phyloP scores from a whole-genome alignment of 306 rosid species.

The Trichosanthes cucumerina region DNA sequence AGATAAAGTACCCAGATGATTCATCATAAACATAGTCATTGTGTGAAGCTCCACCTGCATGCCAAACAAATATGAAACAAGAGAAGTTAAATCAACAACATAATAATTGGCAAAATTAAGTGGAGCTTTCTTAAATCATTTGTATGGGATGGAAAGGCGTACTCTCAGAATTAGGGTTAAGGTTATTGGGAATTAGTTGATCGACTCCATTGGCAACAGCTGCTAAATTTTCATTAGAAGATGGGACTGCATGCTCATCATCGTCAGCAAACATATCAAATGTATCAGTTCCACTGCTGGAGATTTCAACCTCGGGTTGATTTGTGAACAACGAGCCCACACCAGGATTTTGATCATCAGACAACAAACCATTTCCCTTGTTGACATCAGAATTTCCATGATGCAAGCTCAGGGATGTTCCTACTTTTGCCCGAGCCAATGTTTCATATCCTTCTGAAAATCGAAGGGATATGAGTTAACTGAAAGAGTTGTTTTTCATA shows the following conservation, averaged over 20 bases:
- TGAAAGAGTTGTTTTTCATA: not conserved
- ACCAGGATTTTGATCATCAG: conserved; percentile 28
- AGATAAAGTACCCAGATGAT: conserved; percentile 44
- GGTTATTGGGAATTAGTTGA: conserved; percentile 18
- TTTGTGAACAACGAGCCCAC: conserved; percentile 23
- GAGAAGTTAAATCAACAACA: conserved; percentile 2
- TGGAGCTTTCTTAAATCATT: not conserved
- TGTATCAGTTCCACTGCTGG: conserved; percentile 35
- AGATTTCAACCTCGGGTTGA: conserved; percentile 26
- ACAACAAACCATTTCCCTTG: conserved; percentile 24
- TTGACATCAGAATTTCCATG: conserved; percentile 27
- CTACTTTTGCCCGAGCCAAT: conserved; percentile 44
- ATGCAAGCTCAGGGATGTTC: conserved; percentile 27
- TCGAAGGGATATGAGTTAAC: conserved; percentile 5
- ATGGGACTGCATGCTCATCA: conserved; percentile 36
- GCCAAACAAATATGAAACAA: conserved; percentile 10
- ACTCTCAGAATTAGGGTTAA: conserved; percentile 32
- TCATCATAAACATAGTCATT: conserved; percentile 55
- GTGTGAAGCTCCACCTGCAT: conserved; percentile 37
- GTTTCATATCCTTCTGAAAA: conserved; percentile 81
- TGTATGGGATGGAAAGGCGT: conserved; percentile 4
- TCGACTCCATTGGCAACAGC: conserved; percentile 12
- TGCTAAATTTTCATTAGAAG: conserved; percentile 33
- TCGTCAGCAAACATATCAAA: conserved; percentile 82
- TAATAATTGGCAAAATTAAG: not conserved